Conservation (phyloP, 495 filamentous ascomycete species). For the Trichoderma erinaceum region DNA sequence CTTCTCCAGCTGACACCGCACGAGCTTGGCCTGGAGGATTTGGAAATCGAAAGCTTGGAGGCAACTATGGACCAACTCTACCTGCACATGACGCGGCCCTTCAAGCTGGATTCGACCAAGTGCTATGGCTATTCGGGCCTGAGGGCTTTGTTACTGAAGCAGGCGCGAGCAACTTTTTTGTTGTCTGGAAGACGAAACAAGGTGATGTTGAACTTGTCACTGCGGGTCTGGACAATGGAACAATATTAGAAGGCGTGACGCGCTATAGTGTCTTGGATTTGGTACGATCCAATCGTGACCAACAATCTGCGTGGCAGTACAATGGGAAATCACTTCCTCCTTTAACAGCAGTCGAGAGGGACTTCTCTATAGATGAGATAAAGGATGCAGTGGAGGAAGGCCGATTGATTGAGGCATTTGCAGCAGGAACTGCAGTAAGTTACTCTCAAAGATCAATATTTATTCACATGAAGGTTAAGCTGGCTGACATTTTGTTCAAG, state of each 20-base stretch:
- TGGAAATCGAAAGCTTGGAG: slow-evolving; percentile 82
- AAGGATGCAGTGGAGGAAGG: slow-evolving; percentile 66
- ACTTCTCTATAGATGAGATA: slow-evolving; percentile 77
- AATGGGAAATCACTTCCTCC: slow-evolving; percentile 51
- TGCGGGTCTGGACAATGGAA: slow-evolving; percentile 67
- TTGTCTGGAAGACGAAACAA: slow-evolving; percentile 66
- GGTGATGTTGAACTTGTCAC: slow-evolving; percentile 71
- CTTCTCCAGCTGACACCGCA: slow-evolving; percentile 66
- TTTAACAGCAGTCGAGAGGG: slow-evolving; percentile 67
- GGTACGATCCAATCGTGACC: slow-evolving; percentile 31
- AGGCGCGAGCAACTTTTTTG: slow-evolving; percentile 86
- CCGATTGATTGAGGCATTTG: slow-evolving; percentile 76
- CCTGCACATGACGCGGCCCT: slow-evolving; percentile 67
- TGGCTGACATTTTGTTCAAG: slow-evolving; percentile 28
- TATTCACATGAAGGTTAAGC: too few relatives aligned
- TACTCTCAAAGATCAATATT: slow-evolving; percentile 15
- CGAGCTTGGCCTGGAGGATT: slow-evolving; percentile 92
- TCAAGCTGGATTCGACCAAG: slow-evolving; percentile 69
- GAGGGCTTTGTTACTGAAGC: slow-evolving; percentile 78
- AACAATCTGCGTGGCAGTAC: background rate
- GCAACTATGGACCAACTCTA: slow-evolving; percentile 82
- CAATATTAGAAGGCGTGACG: slow-evolving; percentile 84
- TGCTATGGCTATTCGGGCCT: slow-evolving; percentile 80
- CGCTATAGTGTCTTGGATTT: slow-evolving; percentile 69
- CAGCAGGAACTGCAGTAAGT: slow-evolving; percentile 77